These are phyloP conservation scores for Malbranchea zuffiana DNA, from an alignment of 2,329 filamentous ascomycete species.

Conservation along the genomic window DNA sequence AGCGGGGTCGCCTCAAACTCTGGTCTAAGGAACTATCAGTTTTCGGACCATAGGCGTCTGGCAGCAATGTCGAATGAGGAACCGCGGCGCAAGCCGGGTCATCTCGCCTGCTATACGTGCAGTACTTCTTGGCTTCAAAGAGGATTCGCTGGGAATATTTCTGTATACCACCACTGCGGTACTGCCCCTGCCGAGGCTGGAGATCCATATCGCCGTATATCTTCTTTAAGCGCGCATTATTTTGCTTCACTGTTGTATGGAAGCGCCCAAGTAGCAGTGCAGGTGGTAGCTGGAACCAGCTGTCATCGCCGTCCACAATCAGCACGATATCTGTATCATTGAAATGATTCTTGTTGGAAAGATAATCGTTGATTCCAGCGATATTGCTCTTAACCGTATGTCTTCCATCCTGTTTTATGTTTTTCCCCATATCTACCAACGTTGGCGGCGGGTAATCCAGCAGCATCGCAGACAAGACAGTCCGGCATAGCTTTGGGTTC, in stretches of 20 bases:
- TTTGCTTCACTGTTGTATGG: constrained; percentile 43
- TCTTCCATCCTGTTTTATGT: constrained; percentile 19
- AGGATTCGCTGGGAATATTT: constrained; percentile 45
- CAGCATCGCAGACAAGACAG: constrained; percentile 47
- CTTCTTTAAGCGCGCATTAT: constrained; percentile 42
- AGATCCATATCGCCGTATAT: constrained; percentile 41
- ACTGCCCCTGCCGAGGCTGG: constrained; percentile 20
- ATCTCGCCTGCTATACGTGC: constrained; percentile 28
- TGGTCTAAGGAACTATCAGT: constrained; percentile 32
- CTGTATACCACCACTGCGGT: constrained; percentile 21
- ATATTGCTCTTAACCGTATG: constrained; percentile 30
- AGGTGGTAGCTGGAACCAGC: constrained; percentile 55
- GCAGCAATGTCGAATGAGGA: constrained; percentile 41
- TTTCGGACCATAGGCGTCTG: constrained; percentile 38
- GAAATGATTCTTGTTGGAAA: constrained; percentile 39
- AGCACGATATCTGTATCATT: constrained; percentile 51
- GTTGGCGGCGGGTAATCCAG: constrained; percentile 49
- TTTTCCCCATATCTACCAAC: constrained; percentile 39
- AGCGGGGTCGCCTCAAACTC: constrained; percentile 37
- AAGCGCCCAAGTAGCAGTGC: constrained; percentile 54
- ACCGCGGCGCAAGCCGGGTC: constrained; percentile 44
- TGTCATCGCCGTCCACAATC: constrained; percentile 53
- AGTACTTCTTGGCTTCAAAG: constrained; percentile 46
- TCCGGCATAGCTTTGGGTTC: constrained; percentile 45
- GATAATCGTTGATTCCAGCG: constrained; percentile 37